Percentiles rank a stretch among this genome's conserved stretches.
These are phyloP conservation scores for Talaromyces sp. DNA, from an alignment of 2,329 filamentous ascomycete species.

Conservation along the genomic window DNA sequence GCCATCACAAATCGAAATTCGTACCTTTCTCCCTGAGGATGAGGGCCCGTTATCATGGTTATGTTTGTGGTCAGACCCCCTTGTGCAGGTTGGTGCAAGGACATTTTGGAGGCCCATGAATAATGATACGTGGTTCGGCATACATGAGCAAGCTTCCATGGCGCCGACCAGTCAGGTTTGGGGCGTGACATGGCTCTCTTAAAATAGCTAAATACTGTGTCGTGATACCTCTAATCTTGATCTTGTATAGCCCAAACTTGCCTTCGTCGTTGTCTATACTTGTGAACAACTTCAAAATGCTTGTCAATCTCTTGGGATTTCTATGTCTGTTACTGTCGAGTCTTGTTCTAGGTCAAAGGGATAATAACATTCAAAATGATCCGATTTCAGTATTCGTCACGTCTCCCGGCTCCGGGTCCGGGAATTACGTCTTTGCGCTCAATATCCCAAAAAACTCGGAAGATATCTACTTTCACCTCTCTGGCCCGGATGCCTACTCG, in stretches of 20 bases:
- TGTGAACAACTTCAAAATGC: neutral
- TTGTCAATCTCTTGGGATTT: neutral
- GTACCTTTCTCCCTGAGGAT: neutral
- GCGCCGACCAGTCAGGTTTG: neutral
- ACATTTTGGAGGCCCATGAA: neutral
- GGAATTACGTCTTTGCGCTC: slow-evolving; percentile 24
- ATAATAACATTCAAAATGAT: neutral
- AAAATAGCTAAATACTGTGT: neutral
- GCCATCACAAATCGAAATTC: neutral
- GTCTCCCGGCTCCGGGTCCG: slow-evolving; percentile 16
- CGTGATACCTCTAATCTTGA: neutral
- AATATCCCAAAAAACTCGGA: slow-evolving; percentile 24
- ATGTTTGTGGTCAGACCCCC: neutral
- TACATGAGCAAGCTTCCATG: neutral
- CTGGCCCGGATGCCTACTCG: slow-evolving; percentile 23
- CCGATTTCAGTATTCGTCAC: slow-evolving; percentile 19
- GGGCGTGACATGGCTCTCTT: neutral
- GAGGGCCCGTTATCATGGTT: neutral
- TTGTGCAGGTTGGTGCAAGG: neutral
- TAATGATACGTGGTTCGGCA: neutral
- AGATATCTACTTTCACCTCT: slow-evolving; percentile 27
- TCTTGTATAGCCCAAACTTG: too few species aligned
- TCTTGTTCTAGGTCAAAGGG: neutral
- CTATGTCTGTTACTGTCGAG: neutral
- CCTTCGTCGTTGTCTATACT: neutral